Percentiles rank a stretch among this genome's conserved stretches.
Conservation (phyloP, 1,139 yeast species). For the Pichia sp. region DNA sequence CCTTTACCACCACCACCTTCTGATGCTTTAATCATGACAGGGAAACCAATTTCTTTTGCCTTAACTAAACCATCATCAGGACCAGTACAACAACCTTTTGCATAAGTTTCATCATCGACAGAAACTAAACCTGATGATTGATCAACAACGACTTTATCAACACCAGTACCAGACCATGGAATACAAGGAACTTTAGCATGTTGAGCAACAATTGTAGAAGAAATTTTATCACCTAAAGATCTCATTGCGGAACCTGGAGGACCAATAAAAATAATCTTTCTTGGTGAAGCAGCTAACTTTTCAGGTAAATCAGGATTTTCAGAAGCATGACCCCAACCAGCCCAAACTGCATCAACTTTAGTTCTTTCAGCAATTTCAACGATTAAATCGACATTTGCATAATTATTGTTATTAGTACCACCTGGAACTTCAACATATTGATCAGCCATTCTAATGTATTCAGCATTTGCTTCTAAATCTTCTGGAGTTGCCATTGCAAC, state of each 20-base stretch:
- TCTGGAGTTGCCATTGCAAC: slow-evolving; percentile 99
- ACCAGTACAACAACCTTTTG: slow-evolving; percentile 77
- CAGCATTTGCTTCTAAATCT: slow-evolving; percentile 94
- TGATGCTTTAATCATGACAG: slow-evolving; percentile 93
- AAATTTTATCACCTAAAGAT: slow-evolving; percentile 96
- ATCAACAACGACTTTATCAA: slow-evolving; percentile 71
- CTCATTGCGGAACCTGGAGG: slow-evolving; percentile 99
- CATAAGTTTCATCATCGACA: slow-evolving; percentile 75
- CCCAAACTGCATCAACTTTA: slow-evolving; percentile 98
- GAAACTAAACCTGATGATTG: slow-evolving; percentile 70
- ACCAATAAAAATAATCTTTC: slow-evolving; percentile 86
- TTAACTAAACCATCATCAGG: slow-evolving; percentile 85
- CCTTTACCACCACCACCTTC: slow-evolving; percentile 99
- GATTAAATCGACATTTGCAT: slow-evolving; percentile 94
- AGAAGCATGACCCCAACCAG: slow-evolving; percentile 99
- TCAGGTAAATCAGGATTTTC: slow-evolving; percentile 96
- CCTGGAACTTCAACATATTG: slow-evolving; percentile 98
- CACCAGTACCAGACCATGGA: slow-evolving; percentile 99
- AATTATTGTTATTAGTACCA: slow-evolving; percentile 95
- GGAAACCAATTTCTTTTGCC: slow-evolving; percentile 86
- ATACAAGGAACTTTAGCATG: slow-evolving; percentile 97
- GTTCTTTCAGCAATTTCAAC: slow-evolving; percentile 97
- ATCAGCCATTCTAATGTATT: slow-evolving; percentile 97
- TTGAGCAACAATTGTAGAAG: slow-evolving; percentile 96
- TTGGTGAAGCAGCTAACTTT: slow-evolving; percentile 82